Percentiles rank a stretch among this genome's conserved stretches.
Conservation (phyloP, 2,329 filamentous ascomycete genomes). For the Hypocreales sp. region DNA sequence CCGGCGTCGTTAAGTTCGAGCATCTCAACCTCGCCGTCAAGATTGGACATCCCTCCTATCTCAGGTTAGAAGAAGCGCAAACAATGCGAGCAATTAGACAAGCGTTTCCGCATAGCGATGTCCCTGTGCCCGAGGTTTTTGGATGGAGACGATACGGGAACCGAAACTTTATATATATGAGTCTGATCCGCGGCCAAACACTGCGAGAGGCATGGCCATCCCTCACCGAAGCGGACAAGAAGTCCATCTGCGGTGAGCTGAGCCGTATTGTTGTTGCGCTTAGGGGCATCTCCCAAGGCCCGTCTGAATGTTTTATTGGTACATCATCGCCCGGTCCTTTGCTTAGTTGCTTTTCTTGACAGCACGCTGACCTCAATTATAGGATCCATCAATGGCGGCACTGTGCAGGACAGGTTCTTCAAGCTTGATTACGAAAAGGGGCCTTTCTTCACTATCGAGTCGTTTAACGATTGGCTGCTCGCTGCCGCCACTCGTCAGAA, state of each 20-base stretch:
- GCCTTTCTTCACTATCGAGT: constrained; percentile 6
- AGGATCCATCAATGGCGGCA: constrained; percentile 9
- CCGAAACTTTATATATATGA: constrained; percentile 8
- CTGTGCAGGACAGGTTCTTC: constrained; percentile 9
- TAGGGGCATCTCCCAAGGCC: constrained; percentile 1
- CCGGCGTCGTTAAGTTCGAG: no score
- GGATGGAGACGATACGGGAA: constrained; percentile 6
- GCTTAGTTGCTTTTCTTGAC: background rate
- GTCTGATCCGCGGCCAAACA: constrained; percentile 6
- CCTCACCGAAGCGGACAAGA: constrained; percentile 7
- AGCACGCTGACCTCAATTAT: no score
- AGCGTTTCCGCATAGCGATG: constrained; percentile 3
- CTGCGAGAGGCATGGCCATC: constrained; percentile 8
- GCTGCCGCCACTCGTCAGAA: constrained; percentile 7
- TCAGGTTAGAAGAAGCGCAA: constrained; percentile 5
- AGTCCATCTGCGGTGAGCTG: background rate
- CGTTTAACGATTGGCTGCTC: constrained; percentile 9
- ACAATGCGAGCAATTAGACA: constrained; percentile 3
- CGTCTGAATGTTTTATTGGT: constrained; percentile 4
- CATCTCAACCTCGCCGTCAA: constrained; percentile 5
- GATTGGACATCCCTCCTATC: background rate
- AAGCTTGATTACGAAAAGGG: constrained; percentile 7
- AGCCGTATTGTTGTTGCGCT: background rate
- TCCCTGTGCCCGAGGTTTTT: constrained; percentile 17
- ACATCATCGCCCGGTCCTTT: constrained; percentile 1